A percentile compares a stretch with the other conserved stretches of the same genome.
phyloP scores from a whole-genome alignment of 2,329 filamentous ascomycete genomes.

The Penicillium paneum region DNA sequence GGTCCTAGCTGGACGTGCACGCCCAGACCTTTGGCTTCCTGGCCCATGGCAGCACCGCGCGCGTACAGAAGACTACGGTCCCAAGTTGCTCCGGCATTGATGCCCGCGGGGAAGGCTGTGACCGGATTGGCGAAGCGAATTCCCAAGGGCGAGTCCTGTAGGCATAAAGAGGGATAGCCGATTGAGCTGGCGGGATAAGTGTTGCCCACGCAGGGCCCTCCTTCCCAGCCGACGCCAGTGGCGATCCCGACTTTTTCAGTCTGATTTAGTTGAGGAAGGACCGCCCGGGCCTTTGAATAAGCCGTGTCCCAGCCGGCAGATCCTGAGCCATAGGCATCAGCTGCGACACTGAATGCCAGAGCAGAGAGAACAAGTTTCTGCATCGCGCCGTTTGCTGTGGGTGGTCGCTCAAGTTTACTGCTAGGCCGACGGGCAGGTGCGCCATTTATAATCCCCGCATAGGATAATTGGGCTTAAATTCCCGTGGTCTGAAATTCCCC shows the following conservation, averaged over 20 bases:
- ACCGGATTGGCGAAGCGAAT: conserved; percentile 45
- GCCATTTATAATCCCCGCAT: background rate
- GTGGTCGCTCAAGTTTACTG: background rate
- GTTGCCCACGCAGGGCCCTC: conserved; percentile 34
- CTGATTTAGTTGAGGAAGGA: conserved; percentile 14
- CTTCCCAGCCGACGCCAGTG: conserved; percentile 29
- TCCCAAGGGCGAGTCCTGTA: conserved; percentile 36
- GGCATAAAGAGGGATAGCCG: conserved; percentile 32
- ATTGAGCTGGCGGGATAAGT: conserved; percentile 28
- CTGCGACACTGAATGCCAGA: conserved; percentile 2
- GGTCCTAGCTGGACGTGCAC: conserved; percentile 43
- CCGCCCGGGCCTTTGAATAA: conserved; percentile 13
- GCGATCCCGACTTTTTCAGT: conserved; percentile 30
- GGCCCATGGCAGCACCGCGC: conserved; percentile 53
- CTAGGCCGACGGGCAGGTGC: background rate
- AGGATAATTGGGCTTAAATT: background rate
- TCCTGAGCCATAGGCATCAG: conserved; percentile 5
- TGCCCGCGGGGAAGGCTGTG: conserved; percentile 42
- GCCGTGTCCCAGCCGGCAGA: conserved; percentile 11
- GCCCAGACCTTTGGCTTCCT: conserved; percentile 42
- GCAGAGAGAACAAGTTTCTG: conserved; percentile 2
- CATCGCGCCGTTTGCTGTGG: background rate
- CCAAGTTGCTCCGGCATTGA: conserved; percentile 51
- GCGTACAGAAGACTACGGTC: conserved; percentile 53
- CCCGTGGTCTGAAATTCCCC: background rate